Conservation (phyloP, 257 asterid genomes). For the Cinchona pubescens region DNA sequence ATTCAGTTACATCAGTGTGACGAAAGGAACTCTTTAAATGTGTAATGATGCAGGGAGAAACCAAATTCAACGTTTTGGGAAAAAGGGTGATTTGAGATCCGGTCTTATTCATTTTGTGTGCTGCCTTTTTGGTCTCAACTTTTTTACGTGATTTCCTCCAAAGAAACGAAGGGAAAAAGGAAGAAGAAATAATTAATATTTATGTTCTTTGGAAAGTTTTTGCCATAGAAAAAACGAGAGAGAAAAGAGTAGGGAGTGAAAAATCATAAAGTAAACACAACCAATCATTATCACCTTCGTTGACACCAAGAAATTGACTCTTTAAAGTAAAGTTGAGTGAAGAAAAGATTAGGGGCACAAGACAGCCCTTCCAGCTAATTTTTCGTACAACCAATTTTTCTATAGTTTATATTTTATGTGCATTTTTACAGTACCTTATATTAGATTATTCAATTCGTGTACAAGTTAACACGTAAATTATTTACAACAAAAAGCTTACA, state of each 20-base stretch:
- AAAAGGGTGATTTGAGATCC: conserved; percentile 3
- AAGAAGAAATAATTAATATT: not conserved
- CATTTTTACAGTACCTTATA: not conserved
- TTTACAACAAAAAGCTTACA: too few relatives aligned
- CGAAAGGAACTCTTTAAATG: conserved; percentile 2
- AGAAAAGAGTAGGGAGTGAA: conserved; percentile 19
- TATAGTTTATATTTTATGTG: not conserved
- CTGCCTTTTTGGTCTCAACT: conserved; percentile 20
- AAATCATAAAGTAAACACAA: conserved; percentile 25
- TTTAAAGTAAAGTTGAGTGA: conserved; percentile 25
- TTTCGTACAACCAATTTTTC: not conserved
- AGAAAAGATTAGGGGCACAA: conserved; percentile 8
- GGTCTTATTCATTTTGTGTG: conserved; percentile 13
- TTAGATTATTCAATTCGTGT: not conserved
- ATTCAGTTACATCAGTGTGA: conserved; percentile 19
- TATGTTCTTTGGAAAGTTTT: conserved; percentile 1
- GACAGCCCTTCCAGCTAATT: not conserved
- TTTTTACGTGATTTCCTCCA: conserved; percentile 73
- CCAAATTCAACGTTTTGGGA: conserved; percentile 20
- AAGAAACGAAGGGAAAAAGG: conserved; percentile 3
- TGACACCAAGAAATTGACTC: conserved; percentile 41
- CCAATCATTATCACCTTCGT: conserved; percentile 38
- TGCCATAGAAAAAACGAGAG: conserved; percentile 3
- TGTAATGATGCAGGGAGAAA: conserved; percentile 25
- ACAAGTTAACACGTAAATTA: too few relatives aligned